A percentile compares a stretch with the other conserved stretches of the same genome.
Conservation (phyloP, 345 rosid species). For the Combretum micranthum region DNA sequence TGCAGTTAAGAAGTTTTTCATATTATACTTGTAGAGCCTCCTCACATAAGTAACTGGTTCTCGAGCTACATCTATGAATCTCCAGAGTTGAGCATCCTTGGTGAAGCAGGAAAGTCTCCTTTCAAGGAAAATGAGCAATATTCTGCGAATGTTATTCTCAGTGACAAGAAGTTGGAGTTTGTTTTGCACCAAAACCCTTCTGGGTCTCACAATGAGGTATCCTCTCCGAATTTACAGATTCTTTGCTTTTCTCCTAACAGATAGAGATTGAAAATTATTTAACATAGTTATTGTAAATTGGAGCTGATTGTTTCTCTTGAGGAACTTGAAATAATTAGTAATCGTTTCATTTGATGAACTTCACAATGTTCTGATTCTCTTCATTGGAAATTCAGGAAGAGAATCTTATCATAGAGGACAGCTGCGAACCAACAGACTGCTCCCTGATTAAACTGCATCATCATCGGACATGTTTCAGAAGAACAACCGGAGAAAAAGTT, state of each 20-base stretch:
- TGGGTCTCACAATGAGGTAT: too few relatives aligned
- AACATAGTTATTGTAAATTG: too few relatives aligned
- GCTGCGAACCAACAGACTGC: not conserved
- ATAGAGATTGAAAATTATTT: too few relatives aligned
- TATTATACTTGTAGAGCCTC: slow-evolving; percentile 38
- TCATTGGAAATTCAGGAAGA: not conserved
- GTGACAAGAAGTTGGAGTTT: not conserved
- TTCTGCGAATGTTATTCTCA: slow-evolving; percentile 12
- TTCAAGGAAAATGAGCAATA: slow-evolving; percentile 19
- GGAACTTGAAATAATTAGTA: too few relatives aligned
- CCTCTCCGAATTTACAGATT: too few relatives aligned
- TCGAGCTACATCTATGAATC: slow-evolving; percentile 62
- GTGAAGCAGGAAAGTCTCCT: slow-evolving; percentile 20
- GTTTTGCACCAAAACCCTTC: too few relatives aligned
- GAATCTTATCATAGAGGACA: not conserved
- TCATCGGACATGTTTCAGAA: slow-evolving; percentile 11
- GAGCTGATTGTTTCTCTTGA: too few relatives aligned
- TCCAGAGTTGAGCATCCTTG: slow-evolving; percentile 33
- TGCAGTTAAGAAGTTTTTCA: not conserved
- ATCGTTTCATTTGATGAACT: too few relatives aligned
- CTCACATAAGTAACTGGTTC: slow-evolving; percentile 51
- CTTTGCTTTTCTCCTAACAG: too few relatives aligned
- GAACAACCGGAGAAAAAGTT: slow-evolving; percentile 1
- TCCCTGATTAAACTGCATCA: not conserved
- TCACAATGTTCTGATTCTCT: too few relatives aligned